Evolutionary conservation across 2,329 filamentous ascomycete genomes (phyloP).

Genomic region (Trichoderma harzianum): DNA sequence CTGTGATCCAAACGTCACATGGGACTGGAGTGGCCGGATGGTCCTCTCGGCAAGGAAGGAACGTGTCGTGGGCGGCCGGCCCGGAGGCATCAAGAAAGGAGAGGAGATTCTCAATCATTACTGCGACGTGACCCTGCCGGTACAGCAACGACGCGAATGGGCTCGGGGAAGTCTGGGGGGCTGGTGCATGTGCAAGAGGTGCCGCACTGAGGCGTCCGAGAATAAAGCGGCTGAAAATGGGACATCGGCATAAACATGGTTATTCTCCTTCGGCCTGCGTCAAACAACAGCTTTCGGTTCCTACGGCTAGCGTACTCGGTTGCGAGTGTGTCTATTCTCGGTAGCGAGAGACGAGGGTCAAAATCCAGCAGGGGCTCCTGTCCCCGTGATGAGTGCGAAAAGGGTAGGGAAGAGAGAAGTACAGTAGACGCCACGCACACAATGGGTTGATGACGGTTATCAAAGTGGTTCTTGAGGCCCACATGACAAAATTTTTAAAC

Average conservation of each 20-base stretch:
- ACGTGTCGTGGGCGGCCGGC: constrained; percentile 48
- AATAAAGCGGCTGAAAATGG: neutral
- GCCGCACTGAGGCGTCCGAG: constrained; percentile 62
- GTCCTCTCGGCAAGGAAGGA: constrained; percentile 61
- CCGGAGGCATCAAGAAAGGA: constrained; percentile 66
- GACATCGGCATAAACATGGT: neutral
- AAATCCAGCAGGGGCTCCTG: neutral
- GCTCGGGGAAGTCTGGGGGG: constrained; percentile 83
- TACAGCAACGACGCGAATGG: constrained; percentile 84
- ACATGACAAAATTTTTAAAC: neutral
- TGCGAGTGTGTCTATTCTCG: neutral
- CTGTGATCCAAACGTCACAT: constrained; percentile 90
- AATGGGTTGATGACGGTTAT: neutral
- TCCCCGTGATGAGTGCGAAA: neutral
- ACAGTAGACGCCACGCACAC: neutral
- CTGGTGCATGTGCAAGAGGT: constrained; percentile 81
- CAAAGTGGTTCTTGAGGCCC: neutral
- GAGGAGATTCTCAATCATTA: constrained; percentile 94
- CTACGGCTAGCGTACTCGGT: neutral
- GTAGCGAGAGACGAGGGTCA: neutral
- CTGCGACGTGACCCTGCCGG: constrained; percentile 76
- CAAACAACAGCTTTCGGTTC: neutral
- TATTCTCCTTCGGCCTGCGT: neutral
- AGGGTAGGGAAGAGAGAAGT: neutral
- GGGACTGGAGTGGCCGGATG: constrained; percentile 87